These are phyloP conservation scores for Globisporangium acanthophoron DNA, from an alignment of 352 stramenopile genomes.

Conservation along the genomic window DNA sequence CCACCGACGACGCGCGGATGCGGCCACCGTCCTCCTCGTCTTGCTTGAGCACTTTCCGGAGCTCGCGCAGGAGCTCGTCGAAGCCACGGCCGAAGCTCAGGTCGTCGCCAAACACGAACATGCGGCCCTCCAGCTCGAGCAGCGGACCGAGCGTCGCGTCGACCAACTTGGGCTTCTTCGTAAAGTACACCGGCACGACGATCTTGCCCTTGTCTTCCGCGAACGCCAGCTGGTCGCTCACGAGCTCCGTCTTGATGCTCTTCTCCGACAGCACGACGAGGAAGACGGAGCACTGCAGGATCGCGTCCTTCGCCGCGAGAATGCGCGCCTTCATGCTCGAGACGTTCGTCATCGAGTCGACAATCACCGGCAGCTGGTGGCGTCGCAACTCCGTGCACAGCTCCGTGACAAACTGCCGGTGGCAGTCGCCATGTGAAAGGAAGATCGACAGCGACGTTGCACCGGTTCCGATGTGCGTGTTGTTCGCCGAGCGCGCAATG, in stretches of 20 bases:
- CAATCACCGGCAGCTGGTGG: conserved; percentile 41
- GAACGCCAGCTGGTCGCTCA: conserved; percentile 81
- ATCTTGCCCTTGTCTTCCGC: conserved; percentile 76
- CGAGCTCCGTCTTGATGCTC: conserved; percentile 71
- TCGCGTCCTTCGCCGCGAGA: conserved; percentile 70
- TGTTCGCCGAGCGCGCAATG: conserved; percentile 21
- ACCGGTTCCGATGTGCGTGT: conserved; percentile 1
- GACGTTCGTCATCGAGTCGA: conserved; percentile 67
- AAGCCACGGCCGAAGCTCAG: conserved; percentile 64
- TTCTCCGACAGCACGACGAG: conserved; percentile 72
- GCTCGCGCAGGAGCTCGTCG: conserved; percentile 39
- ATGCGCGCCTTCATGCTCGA: conserved; percentile 75
- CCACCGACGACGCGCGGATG: conserved; percentile 3
- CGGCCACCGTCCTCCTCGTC: conserved; percentile 12
- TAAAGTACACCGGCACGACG: conserved; percentile 72
- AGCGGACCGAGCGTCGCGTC: conserved; percentile 29
- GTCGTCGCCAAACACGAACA: conserved; percentile 56
- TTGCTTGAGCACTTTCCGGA: conserved; percentile 17
- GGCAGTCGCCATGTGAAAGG: conserved; percentile 70
- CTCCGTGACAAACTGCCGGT: conserved; percentile 56
- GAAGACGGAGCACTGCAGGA: conserved; percentile 61
- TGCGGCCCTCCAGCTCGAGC: conserved; percentile 27
- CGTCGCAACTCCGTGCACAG: conserved; percentile 47
- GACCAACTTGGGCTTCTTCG: conserved; percentile 36
- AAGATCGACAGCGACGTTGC: conserved; percentile 48